Base-by-base conservation (phyloP, 2,329 filamentous ascomycete genomes). In the Trichoderma polysporum region DNA sequence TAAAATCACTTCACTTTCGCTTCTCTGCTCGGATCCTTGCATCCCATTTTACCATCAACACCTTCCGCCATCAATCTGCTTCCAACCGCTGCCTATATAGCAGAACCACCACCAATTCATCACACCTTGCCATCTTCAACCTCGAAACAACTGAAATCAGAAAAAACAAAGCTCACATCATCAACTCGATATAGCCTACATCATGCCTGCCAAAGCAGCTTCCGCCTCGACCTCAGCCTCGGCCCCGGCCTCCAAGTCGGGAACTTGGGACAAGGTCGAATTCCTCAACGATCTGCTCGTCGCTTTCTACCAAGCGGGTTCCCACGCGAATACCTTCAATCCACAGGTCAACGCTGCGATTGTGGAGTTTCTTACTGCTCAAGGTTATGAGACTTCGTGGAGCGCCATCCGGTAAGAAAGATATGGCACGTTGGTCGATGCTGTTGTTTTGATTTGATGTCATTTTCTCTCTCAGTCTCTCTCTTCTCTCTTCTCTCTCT, bases 381-480 rank as follows among this genome's bases (percentile, higher is more conserved):
- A 69, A 6, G 76, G 79, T 8, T 73, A 78, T 59, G 67, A 69
- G 6, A 78, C 79, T n/a, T 79, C 78, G 3, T 84, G 81, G 80
- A 78, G 84, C 33, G 79, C 74, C 1, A 76, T 84, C 58, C 80
- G 82, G 82, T 83, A 77, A 50, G 79, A 75, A 9, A 5, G 1
- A 27, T 12, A 19, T 49, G n/a, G n/a, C n/a, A n/a, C n/a, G n/a
- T n/a, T n/a, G n/a, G n/a, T n/a, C n/a, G n/a, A n/a, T n/a, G n/a
- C n/a, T n/a, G n/a, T 67, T 56, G 41, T 69, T 50, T 59, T 29
- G 66, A 25, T 39, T 52, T 39, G 65, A 19, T 22, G 35, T 63
- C 17, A 59, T 12, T 8, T 59, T 68, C 39, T n/a, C 4, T 50
- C 12, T 29, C 7, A 58, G 15, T 19, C 37, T n/a, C 13, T 31